Evolutionary conservation across 2,329 filamentous ascomycete genomes (phyloP).

Genomic region (Dactylellina leptospora): DNA sequence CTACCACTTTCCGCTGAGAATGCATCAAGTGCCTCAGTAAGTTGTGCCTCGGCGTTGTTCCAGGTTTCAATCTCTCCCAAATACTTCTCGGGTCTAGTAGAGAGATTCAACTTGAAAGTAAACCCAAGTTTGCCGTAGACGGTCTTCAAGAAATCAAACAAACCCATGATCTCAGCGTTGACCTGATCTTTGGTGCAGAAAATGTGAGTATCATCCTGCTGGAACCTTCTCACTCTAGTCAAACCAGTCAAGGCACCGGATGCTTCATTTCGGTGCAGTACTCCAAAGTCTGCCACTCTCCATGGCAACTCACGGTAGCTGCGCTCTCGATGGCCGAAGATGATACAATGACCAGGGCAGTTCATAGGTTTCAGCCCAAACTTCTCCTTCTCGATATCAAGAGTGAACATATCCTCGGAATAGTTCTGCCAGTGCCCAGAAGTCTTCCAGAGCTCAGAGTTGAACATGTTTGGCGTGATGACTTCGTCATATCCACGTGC

Average conservation of each 20-base stretch:
- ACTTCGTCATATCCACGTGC: conserved; percentile 94
- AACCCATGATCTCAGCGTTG: conserved; percentile 76
- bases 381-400: conserved; percentile 81
- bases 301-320: conserved; percentile 91
- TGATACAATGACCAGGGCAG: conserved; percentile 90
- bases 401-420: conserved; percentile 94
- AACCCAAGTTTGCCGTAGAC: conserved; percentile 87
- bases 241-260: conserved; percentile 90
- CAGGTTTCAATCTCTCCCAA: conserved; percentile 87
- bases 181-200: conserved; percentile 88
- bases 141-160: conserved; percentile 85
- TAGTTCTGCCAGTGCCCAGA: conserved; percentile 95
- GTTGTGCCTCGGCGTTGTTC: conserved; percentile 83
- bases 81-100: conserved; percentile 87
- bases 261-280: conserved; percentile 92
- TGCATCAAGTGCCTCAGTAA: conserved; percentile 79
- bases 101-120: conserved; percentile 92
- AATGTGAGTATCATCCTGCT: conserved; percentile 95
- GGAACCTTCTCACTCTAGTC: conserved; percentile 90
- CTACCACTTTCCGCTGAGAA: conserved; percentile 73
- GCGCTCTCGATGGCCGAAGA: conserved; percentile 82
- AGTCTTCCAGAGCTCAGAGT: conserved; percentile 88
- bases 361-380: conserved; percentile 97
- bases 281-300: conserved; percentile 93
- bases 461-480: conserved; percentile 95